Evolutionary conservation across 2,329 filamentous ascomycete species (phyloP).

Genomic region (Orbilia ellipsospora): DNA sequence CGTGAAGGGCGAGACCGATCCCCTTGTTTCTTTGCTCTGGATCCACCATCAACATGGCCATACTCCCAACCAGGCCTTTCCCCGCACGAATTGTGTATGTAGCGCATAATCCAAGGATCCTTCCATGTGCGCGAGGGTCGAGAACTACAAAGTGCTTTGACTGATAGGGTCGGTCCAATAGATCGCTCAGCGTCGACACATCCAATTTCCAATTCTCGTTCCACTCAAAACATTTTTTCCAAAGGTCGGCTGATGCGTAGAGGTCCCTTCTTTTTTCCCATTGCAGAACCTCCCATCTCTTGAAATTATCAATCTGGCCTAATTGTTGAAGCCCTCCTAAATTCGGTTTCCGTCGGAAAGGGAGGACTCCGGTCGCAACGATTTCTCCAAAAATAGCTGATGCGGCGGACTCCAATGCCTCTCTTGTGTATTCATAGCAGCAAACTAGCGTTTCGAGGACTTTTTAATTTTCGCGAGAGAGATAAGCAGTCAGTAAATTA

Average conservation of each 20-base stretch:
- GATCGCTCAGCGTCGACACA: slow-evolving; percentile 58
- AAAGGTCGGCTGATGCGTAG: slow-evolving; percentile 59
- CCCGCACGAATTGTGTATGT: slow-evolving; percentile 59
- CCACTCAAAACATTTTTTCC: slow-evolving; percentile 59
- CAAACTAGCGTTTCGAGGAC: slow-evolving; percentile 58
- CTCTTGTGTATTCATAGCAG: slow-evolving; percentile 65
- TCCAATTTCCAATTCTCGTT: slow-evolving; percentile 59
- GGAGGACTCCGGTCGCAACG: slow-evolving; percentile 57
- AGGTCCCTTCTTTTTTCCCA: slow-evolving; percentile 60
- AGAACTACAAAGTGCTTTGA: slow-evolving; percentile 60
- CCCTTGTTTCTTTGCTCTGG: slow-evolving; percentile 58
- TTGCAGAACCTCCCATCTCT: slow-evolving; percentile 59
- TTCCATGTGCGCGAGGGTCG: slow-evolving; percentile 56
- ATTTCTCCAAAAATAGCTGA: slow-evolving; percentile 67
- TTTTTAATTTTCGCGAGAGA: slow-evolving; percentile 18
- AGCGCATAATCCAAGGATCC: slow-evolving; percentile 58
- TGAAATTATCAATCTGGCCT: slow-evolving; percentile 6
- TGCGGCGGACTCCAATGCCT: slow-evolving; percentile 67
- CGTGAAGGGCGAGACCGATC: slow-evolving; percentile 59
- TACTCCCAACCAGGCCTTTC: slow-evolving; percentile 58
- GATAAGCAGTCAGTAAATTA: slow-evolving; percentile 59
- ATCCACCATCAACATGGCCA: slow-evolving; percentile 59
- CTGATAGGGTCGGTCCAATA: slow-evolving; percentile 59
- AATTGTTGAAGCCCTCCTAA: slow-evolving; percentile 14
- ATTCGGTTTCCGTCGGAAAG: slow-evolving; percentile 55